Evolutionary conservation across 306 rosid genomes (phyloP), one percentile per base, ranked within the genome.

Genomic region (Vigna radiata): DNA sequence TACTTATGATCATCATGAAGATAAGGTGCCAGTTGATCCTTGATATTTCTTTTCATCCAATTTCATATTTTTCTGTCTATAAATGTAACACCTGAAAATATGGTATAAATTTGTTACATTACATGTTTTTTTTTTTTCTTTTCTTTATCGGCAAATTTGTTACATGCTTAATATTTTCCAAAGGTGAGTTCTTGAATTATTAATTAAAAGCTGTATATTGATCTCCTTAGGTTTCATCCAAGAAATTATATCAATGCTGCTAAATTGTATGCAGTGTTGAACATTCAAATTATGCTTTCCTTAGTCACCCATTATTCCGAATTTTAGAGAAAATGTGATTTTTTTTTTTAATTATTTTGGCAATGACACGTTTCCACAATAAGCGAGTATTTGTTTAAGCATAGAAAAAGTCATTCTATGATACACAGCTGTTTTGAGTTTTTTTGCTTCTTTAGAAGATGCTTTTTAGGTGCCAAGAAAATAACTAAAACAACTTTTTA

Each of bases 1-100:
- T 49, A 88, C 91, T 18, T 92, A 92, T 77, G 98, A 95, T 85
- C 77, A 90, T 14, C 98, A 95, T 37, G 97, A 92, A 84, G 96
- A 95, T 85, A 95, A 95, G 97, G 98, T 91, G 67, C 66, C 66
- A 27, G 31, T 63, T 39, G 58, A 44, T 59, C 61, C 41, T 69
- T 19, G 27, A 48, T 23, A 29, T 55, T 63, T 61, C 47, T 63
- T 52, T 46, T 9, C 37, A 61, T 16, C 25, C 29, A 29, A 44
- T 53, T 16, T 61, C 63, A 9, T 39, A 59, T 15, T 78, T 29
- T 14, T 47, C 68, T 37, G 36, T 83, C 68, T 75, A 65, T 66
- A 10, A 48, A 29, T 65, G 9, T 62, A 15, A 64, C 65, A 25
- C 47, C 17, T 16, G 39, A 63, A 27, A 63, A 53, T 29, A 46